Base-by-base conservation (phyloP, 2,329 filamentous ascomycete genomes). In the Plenodomus lindquistii region DNA sequence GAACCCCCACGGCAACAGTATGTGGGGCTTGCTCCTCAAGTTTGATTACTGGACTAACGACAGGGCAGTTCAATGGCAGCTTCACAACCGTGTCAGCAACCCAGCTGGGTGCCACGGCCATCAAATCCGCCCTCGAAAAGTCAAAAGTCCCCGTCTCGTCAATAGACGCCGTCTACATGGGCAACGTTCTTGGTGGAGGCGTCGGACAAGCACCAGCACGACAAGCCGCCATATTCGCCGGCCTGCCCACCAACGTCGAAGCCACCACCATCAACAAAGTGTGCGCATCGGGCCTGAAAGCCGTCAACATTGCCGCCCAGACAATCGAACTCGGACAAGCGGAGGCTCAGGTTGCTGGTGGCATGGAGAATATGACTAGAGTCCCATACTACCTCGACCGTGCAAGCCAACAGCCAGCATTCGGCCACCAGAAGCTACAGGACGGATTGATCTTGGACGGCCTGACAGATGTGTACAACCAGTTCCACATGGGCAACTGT, bases 401-500 rank as follows among this genome's bases (percentile, higher is more conserved):
- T 24, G 85, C 91, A n/a, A 90, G 85, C 65, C 84, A 88, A 54
- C 80, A 94, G 60, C 89, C 92, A 1, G 79, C 91, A 0, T 97
- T 97, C 66, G 94, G 94, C 27, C 85, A 96, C 64, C 80, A 94
- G 60, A 88, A 88, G 73, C 78, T 96, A 73, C 88, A 96, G 72
- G 94, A 99, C 66, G 94, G 93, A 0, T 76, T 99, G 63, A 88
- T 97, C 69, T 94, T 94, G 73, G 94, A 99, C 67, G 94, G 94
- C 0, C 76, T 99, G 52, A 96, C 91, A 79, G 94, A 99, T 70
- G 93, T 96, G 13, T 99, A 97, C 75, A 91, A 96, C 72, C 84
- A 96, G 70, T 88, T 97, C 66, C 94, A 97, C 75, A 99, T 99
- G 94, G 94, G 94, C 37, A 91, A 94, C 63, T 99, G 94, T 70